These are phyloP conservation scores for Colletotrichum tabaci DNA, from an alignment of 2,329 filamentous ascomycete genomes.

Conservation along the genomic window DNA sequence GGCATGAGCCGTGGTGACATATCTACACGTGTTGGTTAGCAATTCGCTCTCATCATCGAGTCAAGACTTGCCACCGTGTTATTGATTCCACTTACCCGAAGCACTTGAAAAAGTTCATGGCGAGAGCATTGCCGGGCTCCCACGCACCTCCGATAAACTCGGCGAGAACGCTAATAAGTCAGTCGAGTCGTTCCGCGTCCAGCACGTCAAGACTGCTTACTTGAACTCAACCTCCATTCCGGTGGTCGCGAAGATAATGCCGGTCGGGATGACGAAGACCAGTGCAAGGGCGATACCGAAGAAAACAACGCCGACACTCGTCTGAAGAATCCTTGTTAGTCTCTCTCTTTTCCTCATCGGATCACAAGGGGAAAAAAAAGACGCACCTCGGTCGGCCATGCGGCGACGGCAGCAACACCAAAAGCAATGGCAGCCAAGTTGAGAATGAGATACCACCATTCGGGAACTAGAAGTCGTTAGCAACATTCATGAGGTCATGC, in stretches of 20 bases:
- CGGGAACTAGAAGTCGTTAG: constrained; percentile 50
- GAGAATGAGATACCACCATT: constrained; percentile 62
- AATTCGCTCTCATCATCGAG: accelerated
- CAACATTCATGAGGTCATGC: no score
- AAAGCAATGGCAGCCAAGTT: constrained; percentile 51
- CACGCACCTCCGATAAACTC: constrained; percentile 39
- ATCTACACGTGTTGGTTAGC: constrained; percentile 41
- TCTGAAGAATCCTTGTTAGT: constrained; percentile 46
- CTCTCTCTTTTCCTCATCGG: no score
- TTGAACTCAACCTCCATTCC: constrained; percentile 52
- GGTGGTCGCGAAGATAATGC: constrained; percentile 61
- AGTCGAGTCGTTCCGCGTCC: no score
- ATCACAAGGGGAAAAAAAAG: no score
- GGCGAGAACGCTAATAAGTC: constrained; percentile 43
- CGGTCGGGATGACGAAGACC: constrained; percentile 60
- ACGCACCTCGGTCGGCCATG: constrained; percentile 54
- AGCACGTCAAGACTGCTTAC: neutral
- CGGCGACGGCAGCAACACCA: constrained; percentile 53
- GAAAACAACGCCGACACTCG: constrained; percentile 58
- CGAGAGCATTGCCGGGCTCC: constrained; percentile 30
- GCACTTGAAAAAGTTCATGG: constrained; percentile 39
- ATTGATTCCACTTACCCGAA: constrained; percentile 46
- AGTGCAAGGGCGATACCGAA: constrained; percentile 59
- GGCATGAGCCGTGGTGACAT: constrained; percentile 53
- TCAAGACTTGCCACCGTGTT: no score